Percentiles rank a stretch among this genome's conserved stretches.
Conservation (phyloP, 2,329 filamentous ascomycete species). For the Aureobasidium sp. region DNA sequence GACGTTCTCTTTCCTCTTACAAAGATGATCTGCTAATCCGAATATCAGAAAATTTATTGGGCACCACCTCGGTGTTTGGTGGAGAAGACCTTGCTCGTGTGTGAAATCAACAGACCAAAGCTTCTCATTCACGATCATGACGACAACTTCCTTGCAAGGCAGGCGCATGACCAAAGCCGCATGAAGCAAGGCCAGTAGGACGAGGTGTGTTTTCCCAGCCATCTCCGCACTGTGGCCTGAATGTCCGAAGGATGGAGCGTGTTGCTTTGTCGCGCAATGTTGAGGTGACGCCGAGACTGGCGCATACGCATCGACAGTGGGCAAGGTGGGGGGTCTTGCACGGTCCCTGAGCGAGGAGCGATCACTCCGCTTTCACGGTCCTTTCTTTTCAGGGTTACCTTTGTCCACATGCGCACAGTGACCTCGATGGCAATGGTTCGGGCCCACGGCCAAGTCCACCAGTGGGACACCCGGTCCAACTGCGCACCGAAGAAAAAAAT, state of each 20-base stretch:
- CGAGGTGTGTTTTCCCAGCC: slow-evolving; percentile 3
- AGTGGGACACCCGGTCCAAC: not conserved
- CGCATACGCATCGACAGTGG: not conserved
- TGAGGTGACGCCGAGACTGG: slow-evolving; percentile 10
- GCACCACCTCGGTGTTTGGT: slow-evolving; percentile 9
- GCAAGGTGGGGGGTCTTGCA: not conserved
- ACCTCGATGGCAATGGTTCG: not conserved
- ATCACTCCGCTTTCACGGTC: slow-evolving; percentile 4
- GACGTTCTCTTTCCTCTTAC: not conserved
- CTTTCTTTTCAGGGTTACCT: slow-evolving; percentile 1
- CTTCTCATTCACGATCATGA: not conserved
- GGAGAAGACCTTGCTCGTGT: slow-evolving; percentile 11
- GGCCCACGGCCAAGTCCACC: not conserved
- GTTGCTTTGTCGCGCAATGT: not conserved
- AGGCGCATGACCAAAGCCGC: not conserved
- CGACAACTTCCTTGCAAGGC: not conserved
- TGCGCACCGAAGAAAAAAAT: not conserved
- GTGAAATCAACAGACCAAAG: not conserved
- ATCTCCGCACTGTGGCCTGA: not conserved
- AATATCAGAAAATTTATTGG: not conserved
- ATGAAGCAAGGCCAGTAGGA: slow-evolving; percentile 1
- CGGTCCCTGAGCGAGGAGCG: not conserved
- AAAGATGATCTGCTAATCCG: not conserved
- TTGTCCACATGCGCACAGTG: not conserved
- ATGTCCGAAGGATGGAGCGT: not conserved